phyloP scores from a whole-genome alignment of 805 yeast species.

The Cyberlindnera maritima region DNA sequence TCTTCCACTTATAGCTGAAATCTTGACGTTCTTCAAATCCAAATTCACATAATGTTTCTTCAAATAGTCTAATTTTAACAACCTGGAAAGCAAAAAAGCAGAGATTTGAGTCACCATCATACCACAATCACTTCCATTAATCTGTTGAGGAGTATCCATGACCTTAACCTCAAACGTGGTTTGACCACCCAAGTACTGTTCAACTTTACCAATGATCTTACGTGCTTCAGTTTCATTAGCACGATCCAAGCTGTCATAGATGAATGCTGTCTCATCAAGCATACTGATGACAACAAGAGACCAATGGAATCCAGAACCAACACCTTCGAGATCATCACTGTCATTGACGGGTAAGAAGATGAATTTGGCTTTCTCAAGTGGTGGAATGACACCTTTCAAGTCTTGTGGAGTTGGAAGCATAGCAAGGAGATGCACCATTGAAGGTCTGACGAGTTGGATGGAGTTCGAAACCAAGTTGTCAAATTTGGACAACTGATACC shows the following conservation, averaged over 20 bases:
- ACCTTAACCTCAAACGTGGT: conserved; percentile 24
- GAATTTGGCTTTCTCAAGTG: conserved; percentile 41
- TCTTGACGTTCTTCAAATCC: conserved; percentile 37
- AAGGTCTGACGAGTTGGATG: conserved; percentile 50
- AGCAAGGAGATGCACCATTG: conserved; percentile 60
- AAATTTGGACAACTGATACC: conserved; percentile 28
- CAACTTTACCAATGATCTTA: conserved; percentile 23
- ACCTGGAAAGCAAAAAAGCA: conserved; percentile 32
- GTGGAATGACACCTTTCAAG: conserved; percentile 45
- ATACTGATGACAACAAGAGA: conserved; percentile 54
- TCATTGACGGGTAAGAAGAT: conserved; percentile 70
- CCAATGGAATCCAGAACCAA: conserved; percentile 79
- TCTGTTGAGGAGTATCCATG: conserved; percentile 51
- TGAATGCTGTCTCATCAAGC: conserved; percentile 44
- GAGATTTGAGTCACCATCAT: conserved; percentile 33
- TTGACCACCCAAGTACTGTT: conserved; percentile 16
- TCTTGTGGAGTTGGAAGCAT: conserved; percentile 47
- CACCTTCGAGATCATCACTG: conserved; percentile 54
- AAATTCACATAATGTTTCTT: conserved; percentile 35
- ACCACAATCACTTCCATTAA: conserved; percentile 69
- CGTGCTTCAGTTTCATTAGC: conserved; percentile 26
- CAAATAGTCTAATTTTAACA: conserved; percentile 28
- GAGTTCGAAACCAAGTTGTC: conserved; percentile 28
- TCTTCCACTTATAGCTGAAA: conserved; percentile 49
- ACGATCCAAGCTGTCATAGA: conserved; percentile 53